A percentile compares a stretch with the other conserved stretches of the same genome.
Evolutionary conservation across 1,139 yeast genomes (phyloP).

Genomic region (Scheffersomyces illinoinensis): DNA sequence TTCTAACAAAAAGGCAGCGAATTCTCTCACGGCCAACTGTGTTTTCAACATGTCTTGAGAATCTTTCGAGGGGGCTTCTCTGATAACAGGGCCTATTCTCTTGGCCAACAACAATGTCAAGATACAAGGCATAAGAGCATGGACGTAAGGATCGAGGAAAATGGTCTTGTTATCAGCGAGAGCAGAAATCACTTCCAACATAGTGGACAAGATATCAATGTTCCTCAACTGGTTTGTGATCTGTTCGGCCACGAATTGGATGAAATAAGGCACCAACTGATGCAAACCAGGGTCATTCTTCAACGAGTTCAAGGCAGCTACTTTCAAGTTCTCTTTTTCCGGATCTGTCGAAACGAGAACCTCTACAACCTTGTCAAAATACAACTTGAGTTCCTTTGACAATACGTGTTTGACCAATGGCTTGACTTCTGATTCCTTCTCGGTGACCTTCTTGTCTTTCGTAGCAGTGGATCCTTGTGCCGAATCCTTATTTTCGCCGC

Average conservation of each 20-base stretch:
- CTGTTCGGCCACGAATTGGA: slow-evolving; percentile 95
- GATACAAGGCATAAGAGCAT: slow-evolving; percentile 93
- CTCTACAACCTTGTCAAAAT: slow-evolving; percentile 86
- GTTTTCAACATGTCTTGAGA: slow-evolving; percentile 36
- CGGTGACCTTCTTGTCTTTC: slow-evolving; percentile 34
- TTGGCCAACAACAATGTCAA: slow-evolving; percentile 87
- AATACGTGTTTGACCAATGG: slow-evolving; percentile 96
- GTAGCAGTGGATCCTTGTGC: slow-evolving; percentile 10
- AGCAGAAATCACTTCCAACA: slow-evolving; percentile 88
- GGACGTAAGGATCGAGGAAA: slow-evolving; percentile 93
- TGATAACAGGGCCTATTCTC: slow-evolving; percentile 66
- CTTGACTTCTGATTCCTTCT: slow-evolving; percentile 72
- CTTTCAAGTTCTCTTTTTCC: slow-evolving; percentile 59
- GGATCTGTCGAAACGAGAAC: slow-evolving; percentile 66
- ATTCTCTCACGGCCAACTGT: slow-evolving; percentile 72
- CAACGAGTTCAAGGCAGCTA: slow-evolving; percentile 81
- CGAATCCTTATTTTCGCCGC: slow-evolving; percentile 16
- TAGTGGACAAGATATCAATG: slow-evolving; percentile 72
- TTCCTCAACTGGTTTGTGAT: slow-evolving; percentile 85
- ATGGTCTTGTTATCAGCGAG: slow-evolving; percentile 81
- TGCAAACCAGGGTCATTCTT: slow-evolving; percentile 95
- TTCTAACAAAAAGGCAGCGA: slow-evolving; percentile 81
- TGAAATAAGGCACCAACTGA: slow-evolving; percentile 93
- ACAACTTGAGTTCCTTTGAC: slow-evolving; percentile 89
- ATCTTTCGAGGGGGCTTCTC: slow-evolving; percentile 27